Base-by-base conservation (phyloP, 768 basidiomycete species). In the Lactarius pseudohatsudake region DNA sequence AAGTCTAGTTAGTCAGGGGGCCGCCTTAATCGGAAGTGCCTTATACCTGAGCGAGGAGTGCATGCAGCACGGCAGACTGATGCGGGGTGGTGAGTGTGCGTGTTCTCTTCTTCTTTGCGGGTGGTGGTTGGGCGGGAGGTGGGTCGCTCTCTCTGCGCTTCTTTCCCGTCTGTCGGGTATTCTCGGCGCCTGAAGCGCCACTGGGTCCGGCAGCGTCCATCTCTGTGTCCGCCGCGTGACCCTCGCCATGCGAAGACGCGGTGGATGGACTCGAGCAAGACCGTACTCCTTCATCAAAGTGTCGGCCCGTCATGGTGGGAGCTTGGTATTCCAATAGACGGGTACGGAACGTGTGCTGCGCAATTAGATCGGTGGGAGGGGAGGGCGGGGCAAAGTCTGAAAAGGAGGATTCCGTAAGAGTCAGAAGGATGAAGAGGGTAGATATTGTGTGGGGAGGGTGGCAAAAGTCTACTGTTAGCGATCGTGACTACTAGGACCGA, bases 41-140 rank as follows among this genome's bases (percentile, higher is more conserved):
- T 50, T 3, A 50, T 78, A 93, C 92, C 86, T 93, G 87, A 38
- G 90, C 89, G n/a, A 94, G 83, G 56, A 94, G 82, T 5, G 89
- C 89, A 71, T 93, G 91, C 22, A 94, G 81, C n/a, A 92, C 92
- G 15, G 90, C 89, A 62, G 92, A 87, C 74, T 94, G 92, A 73
- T 94, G 90, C 9, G 92, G 91, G 10, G 92, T 94, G 47, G 92
- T 94, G 64, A 94, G 79, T 30, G 89, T 91, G 57, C 90, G 81
- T 36, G 92, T 94, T 63, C 92, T 84, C 72, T 91, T 92, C 77
- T 91, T 91, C 82, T 91, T 91, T 68, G 78, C 77, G 68, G 85
- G 85, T 13, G 68, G 75, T 47, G 75, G 75, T 34, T 79, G 72
- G 32, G 75, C 73, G 22, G 80, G 59, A n/a, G 71, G 72, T 59